Base-by-base conservation (phyloP, 495 filamentous ascomycete genomes). In the Talaromyces liani region DNA sequence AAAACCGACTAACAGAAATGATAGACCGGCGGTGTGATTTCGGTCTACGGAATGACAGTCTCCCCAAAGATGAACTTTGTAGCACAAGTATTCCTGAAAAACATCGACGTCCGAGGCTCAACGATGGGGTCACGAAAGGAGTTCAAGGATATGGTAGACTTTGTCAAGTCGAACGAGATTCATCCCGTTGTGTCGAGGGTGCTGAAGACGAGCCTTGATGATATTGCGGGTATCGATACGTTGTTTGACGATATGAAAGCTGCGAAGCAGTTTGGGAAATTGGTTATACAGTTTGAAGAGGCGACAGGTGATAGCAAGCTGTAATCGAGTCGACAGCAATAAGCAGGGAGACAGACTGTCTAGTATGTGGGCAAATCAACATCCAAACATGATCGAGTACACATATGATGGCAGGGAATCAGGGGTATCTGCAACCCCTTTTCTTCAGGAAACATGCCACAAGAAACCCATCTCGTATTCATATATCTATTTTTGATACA, bases 51-150 rank as follows among this genome's bases (percentile, higher is more conserved):
- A 36, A 92, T 93, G 90, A 93, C 90, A 10, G 77, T 88, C 3
- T 80, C 79, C 12, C 89, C 89, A 0, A 85, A 85, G 73, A 88
- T 90, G 81, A 81, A 89, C 18, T 92, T 85, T 75, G 66, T 78
- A 14, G 91, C 92, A 85, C 68, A 73, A 64, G 88, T 88, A 3
- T 84, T 90, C n/a, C 68, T 92, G 58, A 87, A 84, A 71, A 91
- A 93, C 66, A 78, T 93, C 56, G 90, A 92, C 66, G 78, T 91
- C 7, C 79, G 77, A 51, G 88, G 88, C 33, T 84, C 79, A 12
- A 92, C 88, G 2, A 91, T 92, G 88, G 90, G 90, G 12, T 89
- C 85, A 22, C 83, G 85, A 53, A 82, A 78, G 66, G 90, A 93
- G 72, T 92, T 92, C 68, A 71, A 74, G 41, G 88, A 90, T 3